Evolutionary conservation across 2,329 filamentous ascomycete genomes (phyloP), one percentile per base, ranked within the genome.

Genomic region (Penicillium brasilianum): DNA sequence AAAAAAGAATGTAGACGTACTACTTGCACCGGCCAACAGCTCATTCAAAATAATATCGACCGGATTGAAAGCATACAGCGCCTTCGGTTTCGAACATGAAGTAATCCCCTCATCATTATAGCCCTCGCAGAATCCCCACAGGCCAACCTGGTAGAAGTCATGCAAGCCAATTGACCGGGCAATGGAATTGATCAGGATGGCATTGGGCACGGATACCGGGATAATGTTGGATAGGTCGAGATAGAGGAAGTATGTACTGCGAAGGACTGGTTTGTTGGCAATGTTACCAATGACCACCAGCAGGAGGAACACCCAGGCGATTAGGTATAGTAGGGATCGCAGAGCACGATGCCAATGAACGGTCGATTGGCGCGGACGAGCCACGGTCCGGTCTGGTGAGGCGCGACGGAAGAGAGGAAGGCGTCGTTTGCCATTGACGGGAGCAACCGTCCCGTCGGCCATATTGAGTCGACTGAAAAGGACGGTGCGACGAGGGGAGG

Each of bases 121-220:
- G 20, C 93, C 93, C 76, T 96, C 91, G 77, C 94, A 98, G 76
- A 90, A 97, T 61, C 88, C 90, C 94, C 94, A 98, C 43, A 97
- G 80, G 6, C 93, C 93, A 30, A 96, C 90, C 71, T 93, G 90
- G 77, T 97, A 97, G 78, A 96, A 97, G 77, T 97, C 94, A 75
- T 96, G 92, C 52, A 97, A 83, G 32, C 93, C 94, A 57, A 97
- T 82, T 22, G 90, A 91, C 55, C 91, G 88, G 4, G 93, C 92
- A 66, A 97, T 93, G 49, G 88, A 92, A 81, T 96, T 96, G 77
- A 96, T 90, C 49, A 97, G 83, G 25, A 84, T 79, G 10, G 88
- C 87, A 73, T 93, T 90, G 44, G 90, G 89, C 16, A 91, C 85
- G 5, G 85, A 87, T 36, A 87, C 81, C 0, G 90, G 90, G 59